phyloP scores from a whole-genome alignment of 768 basidiomycete species.

The Leccinum arenicola region DNA sequence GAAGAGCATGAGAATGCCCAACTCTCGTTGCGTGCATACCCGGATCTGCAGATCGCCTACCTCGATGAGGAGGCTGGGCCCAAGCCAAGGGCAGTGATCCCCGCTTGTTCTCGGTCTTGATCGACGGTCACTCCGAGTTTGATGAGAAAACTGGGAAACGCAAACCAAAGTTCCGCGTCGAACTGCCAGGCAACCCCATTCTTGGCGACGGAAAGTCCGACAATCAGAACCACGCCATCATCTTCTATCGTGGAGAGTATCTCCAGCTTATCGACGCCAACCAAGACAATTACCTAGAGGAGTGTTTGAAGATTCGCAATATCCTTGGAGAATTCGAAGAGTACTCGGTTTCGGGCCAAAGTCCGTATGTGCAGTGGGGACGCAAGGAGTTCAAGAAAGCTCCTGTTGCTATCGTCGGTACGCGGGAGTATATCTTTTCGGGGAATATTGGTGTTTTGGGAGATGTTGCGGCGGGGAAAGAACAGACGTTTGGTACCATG shows the following conservation, averaged over 20 bases:
- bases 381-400: constrained; percentile 88
- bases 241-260: constrained; percentile 99
- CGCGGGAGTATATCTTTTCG: constrained; percentile 99
- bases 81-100: constrained; percentile 86
- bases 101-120: constrained; percentile 85
- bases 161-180: constrained; percentile 95
- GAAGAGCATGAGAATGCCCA: constrained; percentile 99
- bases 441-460: constrained; percentile 99
- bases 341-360: constrained; percentile 84
- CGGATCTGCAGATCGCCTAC: constrained; percentile 97
- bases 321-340: constrained; percentile 98
- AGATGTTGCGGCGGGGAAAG: constrained; percentile 98
- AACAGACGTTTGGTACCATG: constrained; percentile 99
- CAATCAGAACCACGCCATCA: constrained; percentile 99
- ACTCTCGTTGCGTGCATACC: constrained; percentile 95
- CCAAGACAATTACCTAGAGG: constrained; percentile 99
- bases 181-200: constrained; percentile 97
- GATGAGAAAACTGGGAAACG: constrained; percentile 85
- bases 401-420: constrained; percentile 97
- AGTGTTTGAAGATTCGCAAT: constrained; percentile 98
- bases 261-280: constrained; percentile 99
- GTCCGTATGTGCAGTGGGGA: constrained; percentile 94
- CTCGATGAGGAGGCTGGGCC: constrained; percentile 93
- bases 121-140: constrained; percentile 97
- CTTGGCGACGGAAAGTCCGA: constrained; percentile 99